Evolutionary conservation across 2,329 filamentous ascomycete species (phyloP), one percentile per base, ranked within the genome.

Genomic region (Verticillium isaacii): DNA sequence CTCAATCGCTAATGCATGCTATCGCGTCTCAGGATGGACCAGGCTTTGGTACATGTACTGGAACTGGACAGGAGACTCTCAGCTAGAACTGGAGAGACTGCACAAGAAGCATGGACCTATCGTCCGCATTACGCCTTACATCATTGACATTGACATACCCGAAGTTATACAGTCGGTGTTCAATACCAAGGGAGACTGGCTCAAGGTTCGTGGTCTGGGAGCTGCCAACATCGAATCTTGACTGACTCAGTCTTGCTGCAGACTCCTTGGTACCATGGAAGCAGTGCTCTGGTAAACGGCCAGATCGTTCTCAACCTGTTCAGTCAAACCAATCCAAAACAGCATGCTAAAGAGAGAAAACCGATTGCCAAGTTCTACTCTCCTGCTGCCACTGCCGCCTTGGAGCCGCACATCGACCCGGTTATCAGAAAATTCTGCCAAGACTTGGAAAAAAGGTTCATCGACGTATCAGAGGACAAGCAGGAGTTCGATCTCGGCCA

Each of bases 41-140:
- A 74, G 75, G 15, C 59, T 78, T 5, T 78, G 74, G 75, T 72
- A 73, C 11, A 61, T 77, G 23, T 70, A 67, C 56, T 70, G 72
- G 34, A 71, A 69, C 5, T 65, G 61, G 9, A 68, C 65, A 1
- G 72, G 72, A 15, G 66, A 70, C 5, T 74, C 68, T 19, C 70
- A 74, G 14, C 58, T 70, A 6, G 64, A 68, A 1, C 68, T 73
- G 17, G 67, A 74, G 11, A 67, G 70, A 17, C 66, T 79, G 0
- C 77, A 78, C 60, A 65, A 70, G 7, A 70, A 72, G 62, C 73
- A 78, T 62, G 77, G 77, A 0, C 75, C 76, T 0, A 71, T 77
- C 11, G 75, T 80, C 3, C 75, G 75, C 8, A 72, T 78, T n/a
- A 75, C 71, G 0, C 78, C 78, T 4, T 76, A 75, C 45, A 63